Evolutionary conservation across 208 protist genomes (phyloP).

Genomic region (Wallacemonas collosoma): DNA sequence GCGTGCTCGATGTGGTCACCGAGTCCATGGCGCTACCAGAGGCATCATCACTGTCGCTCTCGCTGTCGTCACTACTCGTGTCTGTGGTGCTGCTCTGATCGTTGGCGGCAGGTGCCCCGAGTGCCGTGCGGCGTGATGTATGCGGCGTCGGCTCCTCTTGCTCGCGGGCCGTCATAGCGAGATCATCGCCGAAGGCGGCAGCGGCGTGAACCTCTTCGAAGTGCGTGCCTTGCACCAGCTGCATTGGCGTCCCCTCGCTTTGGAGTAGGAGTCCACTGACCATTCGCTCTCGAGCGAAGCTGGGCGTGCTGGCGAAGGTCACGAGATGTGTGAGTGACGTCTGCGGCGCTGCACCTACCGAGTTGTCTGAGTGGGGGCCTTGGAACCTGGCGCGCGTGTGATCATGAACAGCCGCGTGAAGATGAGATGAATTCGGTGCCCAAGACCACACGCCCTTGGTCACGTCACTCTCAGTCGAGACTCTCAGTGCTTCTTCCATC

Average conservation of each 20-base stretch:
- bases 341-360: neutral
- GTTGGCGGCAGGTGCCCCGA: neutral
- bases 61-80: constrained; percentile 8
- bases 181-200: neutral
- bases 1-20: constrained; percentile 11
- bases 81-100: neutral
- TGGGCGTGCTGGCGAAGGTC: neutral
- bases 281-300: constrained; percentile 2
- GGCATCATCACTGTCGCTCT: neutral
- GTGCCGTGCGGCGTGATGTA: neutral
- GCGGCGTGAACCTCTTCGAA: neutral
- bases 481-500: constrained; percentile 11
- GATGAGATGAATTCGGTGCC: neutral
- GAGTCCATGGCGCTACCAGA: constrained; percentile 2
- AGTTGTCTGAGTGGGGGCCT: too few relatives aligned
- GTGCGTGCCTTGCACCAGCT: constrained; percentile 10
- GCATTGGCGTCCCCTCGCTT: constrained; percentile 9
- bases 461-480: neutral
- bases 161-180: neutral
- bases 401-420: neutral
- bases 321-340: neutral
- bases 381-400: too few relatives aligned
- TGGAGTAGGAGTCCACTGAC: constrained; percentile 9
- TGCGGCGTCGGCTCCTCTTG: neutral
- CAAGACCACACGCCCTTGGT: neutral